Evolutionary conservation across 75 land plant species (phyloP).

Genomic region (Larix kaempferi): DNA sequence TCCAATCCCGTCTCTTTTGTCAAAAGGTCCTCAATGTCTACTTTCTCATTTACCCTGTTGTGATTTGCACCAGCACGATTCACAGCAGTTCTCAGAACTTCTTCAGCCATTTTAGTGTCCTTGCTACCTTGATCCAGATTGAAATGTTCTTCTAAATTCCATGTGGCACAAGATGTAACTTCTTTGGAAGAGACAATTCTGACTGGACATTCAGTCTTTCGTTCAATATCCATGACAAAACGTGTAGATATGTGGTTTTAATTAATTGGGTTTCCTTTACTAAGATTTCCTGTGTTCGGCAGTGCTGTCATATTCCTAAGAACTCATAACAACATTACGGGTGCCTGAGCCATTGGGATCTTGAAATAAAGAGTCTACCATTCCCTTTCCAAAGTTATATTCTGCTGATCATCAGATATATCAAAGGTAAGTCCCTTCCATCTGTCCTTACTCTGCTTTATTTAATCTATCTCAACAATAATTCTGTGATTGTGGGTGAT

Average conservation of each 20-base stretch:
- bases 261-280: constrained; percentile 5
- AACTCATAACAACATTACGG: constrained; percentile 67
- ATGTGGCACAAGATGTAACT: not conserved
- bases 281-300: constrained; percentile 59
- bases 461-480: too few species aligned
- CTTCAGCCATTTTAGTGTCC: not conserved
- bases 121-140: not conserved
- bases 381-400: constrained; percentile 86
- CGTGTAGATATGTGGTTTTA: not conserved
- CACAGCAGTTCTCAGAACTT: not conserved
- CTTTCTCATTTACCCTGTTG: not conserved
- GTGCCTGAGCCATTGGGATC: constrained; percentile 81
- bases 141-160: constrained; percentile 1
- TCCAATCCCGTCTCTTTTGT: not conserved
- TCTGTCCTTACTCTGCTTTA: constrained; percentile 48
- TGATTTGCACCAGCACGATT: not conserved
- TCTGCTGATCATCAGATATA: constrained; percentile 89
- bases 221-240: constrained; percentile 2
- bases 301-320: constrained; percentile 80
- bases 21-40: not conserved
- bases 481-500: too few species aligned
- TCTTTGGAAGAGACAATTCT: constrained; percentile 5
- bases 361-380: constrained; percentile 86
- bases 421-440: constrained; percentile 75
- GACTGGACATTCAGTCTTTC: not conserved